Evolutionary conservation across 2,329 filamentous ascomycete species (phyloP).

Genomic region (Aspergillus unguis): DNA sequence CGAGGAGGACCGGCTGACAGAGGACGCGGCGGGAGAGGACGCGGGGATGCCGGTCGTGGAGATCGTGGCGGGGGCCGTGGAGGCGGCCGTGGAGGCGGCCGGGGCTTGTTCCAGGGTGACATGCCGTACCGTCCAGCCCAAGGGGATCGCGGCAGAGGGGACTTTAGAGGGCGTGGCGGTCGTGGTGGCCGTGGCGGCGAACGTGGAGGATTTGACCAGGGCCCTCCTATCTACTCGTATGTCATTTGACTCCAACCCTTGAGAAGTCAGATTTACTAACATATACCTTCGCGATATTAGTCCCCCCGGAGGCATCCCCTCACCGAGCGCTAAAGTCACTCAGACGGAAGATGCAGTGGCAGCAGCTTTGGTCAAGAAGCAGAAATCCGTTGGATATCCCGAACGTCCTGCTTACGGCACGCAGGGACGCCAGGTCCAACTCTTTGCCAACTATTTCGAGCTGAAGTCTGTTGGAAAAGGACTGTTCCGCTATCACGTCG

Average conservation of each 20-base stretch:
- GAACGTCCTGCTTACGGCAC: slow-evolving; percentile 39
- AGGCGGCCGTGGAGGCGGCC: slow-evolving; percentile 24
- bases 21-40: slow-evolving; percentile 7
- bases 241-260: slow-evolving; percentile 4
- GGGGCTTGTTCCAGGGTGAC: slow-evolving; percentile 21
- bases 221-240: slow-evolving; percentile 30
- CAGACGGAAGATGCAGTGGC: slow-evolving; percentile 29
- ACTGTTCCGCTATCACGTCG: slow-evolving; percentile 44
- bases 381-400: slow-evolving; percentile 26
- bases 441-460: slow-evolving; percentile 42
- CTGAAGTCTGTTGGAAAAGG: slow-evolving; percentile 35
- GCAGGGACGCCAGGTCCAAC: slow-evolving; percentile 26
- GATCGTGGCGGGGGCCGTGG: slow-evolving; percentile 13
- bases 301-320: slow-evolving; percentile 18
- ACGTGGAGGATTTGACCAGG: slow-evolving; percentile 16
- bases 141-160: slow-evolving; percentile 8
- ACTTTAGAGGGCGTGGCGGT: slow-evolving; percentile 21
- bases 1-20: slow-evolving; percentile 1
- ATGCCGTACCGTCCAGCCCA: slow-evolving; percentile 22
- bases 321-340: slow-evolving; percentile 23
- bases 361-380: slow-evolving; percentile 22
- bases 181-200: slow-evolving; percentile 16
- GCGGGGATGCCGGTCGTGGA: slow-evolving; percentile 18
- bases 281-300: slow-evolving; percentile 14
- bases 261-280: background rate